Conservation (phyloP, 768 basidiomycete species). For the Russula sp. region DNA sequence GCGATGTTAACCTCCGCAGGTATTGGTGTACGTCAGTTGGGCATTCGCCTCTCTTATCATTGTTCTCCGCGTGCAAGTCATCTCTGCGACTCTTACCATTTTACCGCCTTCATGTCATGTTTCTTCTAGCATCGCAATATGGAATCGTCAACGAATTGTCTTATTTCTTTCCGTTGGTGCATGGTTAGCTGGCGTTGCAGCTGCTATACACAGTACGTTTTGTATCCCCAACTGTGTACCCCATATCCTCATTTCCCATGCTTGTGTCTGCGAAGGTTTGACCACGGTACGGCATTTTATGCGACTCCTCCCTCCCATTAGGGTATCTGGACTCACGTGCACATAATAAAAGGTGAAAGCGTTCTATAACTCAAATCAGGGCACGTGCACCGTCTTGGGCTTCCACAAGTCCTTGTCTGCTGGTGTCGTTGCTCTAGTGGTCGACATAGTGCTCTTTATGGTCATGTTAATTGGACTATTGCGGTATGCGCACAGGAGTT, state of each 20-base stretch:
- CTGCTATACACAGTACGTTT: not conserved
- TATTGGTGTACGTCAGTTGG: not conserved
- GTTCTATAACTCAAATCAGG: not conserved
- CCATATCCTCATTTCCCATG: not conserved
- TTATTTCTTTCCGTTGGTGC: not conserved
- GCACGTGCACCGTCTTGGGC: not conserved
- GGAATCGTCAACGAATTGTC: not conserved
- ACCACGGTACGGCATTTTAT: not conserved
- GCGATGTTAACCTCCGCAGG: not conserved
- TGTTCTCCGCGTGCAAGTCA: too few species aligned
- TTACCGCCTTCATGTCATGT: not conserved
- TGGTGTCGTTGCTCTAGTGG: not conserved
- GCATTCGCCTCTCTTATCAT: too few species aligned
- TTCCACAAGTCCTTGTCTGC: not conserved
- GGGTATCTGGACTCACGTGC: not conserved
- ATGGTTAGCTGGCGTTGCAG: not conserved
- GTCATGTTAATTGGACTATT: not conserved
- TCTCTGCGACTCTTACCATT: not conserved
- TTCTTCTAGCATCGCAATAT: not conserved
- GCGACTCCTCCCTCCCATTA: not conserved
- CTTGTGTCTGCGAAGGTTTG: not conserved
- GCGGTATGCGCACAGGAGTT: not conserved
- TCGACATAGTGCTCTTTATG: not conserved
- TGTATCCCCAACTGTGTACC: not conserved
- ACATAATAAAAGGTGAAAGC: not conserved